Evolutionary conservation across 2,329 filamentous ascomycete species (phyloP), one percentile per base, ranked within the genome.

Genomic region (Dichotomopilus funicola): DNA sequence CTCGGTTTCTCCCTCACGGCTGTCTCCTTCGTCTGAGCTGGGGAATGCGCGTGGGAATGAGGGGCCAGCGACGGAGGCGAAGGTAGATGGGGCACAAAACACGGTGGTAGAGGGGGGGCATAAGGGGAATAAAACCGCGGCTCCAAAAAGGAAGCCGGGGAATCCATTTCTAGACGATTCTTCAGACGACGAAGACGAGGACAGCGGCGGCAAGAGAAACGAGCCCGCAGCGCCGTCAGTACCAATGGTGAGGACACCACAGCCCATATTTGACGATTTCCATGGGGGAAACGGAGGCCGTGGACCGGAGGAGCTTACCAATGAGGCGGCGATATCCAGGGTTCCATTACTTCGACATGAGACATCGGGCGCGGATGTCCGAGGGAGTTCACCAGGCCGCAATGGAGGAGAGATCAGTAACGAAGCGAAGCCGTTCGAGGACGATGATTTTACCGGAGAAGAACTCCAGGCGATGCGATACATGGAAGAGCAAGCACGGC

Each of bases 91-190:
- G 6, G 11, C 19, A 12, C n/a, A 35, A 13, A 6, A 1, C 8
- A 19, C 45, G 5, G 6, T 1, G 10, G 11, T 34, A 13, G 9
- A 8, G 31, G 11, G 13, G 36, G 33, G 1, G 5, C 3, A 13
- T 13, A 45, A 36, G 37, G 31, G 51, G 50, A 13, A 49, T 53
- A 31, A 41, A 50, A 27, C 34, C 13, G 12, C 63, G 44, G 51
- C 62, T 7, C 55, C 63, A 5, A 68, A 66, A 37, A 73, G 67
- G 55, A 66, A 55, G 6, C 64, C 65, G 27, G 75, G 69, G 55
- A 83, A 82, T 0, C 86, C 86, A 0, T 91, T 91, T 62, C 66
- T 91, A 42, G 80, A 87, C 55, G 86, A 90, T 58, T 89, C 87
- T 0, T 81, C 84, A 49, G 79, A 76, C 50, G 79, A 76, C 50